Conservation (phyloP, 2,329 filamentous ascomycete genomes). For the Aureobasidium sp. region DNA sequence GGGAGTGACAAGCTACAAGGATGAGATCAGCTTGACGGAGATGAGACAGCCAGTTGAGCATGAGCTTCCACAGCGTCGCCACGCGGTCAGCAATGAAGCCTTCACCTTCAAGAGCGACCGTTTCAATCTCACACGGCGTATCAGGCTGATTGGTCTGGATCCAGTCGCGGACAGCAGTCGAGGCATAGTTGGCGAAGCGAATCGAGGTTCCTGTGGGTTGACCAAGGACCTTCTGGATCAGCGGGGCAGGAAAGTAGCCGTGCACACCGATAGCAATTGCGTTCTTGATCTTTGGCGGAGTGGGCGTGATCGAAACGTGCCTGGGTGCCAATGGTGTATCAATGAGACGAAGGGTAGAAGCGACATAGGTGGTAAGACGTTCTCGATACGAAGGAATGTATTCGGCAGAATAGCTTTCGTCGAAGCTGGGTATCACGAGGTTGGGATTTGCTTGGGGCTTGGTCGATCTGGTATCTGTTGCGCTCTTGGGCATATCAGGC, state of each 20-base stretch:
- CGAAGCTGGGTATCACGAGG: constrained; percentile 74
- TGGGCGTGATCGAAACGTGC: constrained; percentile 75
- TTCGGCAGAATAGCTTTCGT: constrained; percentile 65
- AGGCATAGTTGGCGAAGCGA: constrained; percentile 89
- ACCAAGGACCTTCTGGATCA: constrained; percentile 91
- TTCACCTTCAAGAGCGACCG: constrained; percentile 94
- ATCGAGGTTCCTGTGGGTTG: constrained; percentile 97
- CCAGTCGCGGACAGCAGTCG: constrained; percentile 87
- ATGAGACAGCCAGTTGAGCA: constrained; percentile 95
- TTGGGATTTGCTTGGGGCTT: constrained; percentile 51
- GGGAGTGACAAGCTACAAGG: constrained; percentile 92
- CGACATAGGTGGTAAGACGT: constrained; percentile 40
- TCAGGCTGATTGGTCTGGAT: constrained; percentile 65
- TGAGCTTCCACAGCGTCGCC: constrained; percentile 91
- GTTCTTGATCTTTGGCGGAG: constrained; percentile 75
- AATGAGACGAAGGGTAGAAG: constrained; percentile 36
- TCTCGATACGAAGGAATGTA: constrained; percentile 52
- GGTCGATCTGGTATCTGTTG: background rate
- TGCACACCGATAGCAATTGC: constrained; percentile 96
- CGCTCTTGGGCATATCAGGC: background rate
- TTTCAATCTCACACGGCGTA: constrained; percentile 86
- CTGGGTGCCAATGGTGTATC: constrained; percentile 55
- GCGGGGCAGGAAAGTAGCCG: constrained; percentile 89
- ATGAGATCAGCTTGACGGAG: constrained; percentile 91
- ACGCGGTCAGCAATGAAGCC: constrained; percentile 92